Evolutionary conservation across 179 eudicot species (phyloP), one percentile per base, ranked within the genome.

Genomic region (Silene coronaria): DNA sequence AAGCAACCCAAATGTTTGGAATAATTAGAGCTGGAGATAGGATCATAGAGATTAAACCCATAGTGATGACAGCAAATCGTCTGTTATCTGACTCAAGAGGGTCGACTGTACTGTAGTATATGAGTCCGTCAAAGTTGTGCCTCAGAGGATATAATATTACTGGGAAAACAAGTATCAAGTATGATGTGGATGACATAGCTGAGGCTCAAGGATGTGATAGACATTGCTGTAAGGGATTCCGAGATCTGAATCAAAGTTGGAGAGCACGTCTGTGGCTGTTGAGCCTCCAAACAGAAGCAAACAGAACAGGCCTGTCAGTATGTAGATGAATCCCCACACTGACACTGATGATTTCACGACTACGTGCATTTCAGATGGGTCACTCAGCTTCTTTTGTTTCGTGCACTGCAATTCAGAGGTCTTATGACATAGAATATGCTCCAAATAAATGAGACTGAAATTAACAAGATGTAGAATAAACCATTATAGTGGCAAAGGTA

Each of bases 221-320:
- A 88, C 48, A 2, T 86, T 86, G 72, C 96, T 86, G 66, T 79
- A 89, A 16, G 96, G 96, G 42, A 90, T 85, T 17, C 89, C 89
- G 24, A 90, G 88, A 78, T 87, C 82, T 2, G 91, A 79, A 75
- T 90, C 91, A 48, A 90, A 90, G 81, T 90, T 90, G 26, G 96
- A 87, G 19, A 90, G 86, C 73, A 90, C 86, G 69, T 90, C 92
- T 3, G 91, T 87, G 51, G 91, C 90, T 66, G 92, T 90, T 48
- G 80, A 79, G 23, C 86, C 89, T 27, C 96, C 96, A 68, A 90
- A 90, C 32, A 90, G 83, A 61, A 90, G 91, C 80, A 84, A 89
- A 61, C 92, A 92, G 32, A 90, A 90, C 36, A 89, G 46, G 45
- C 92, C 89, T 77, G 91, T 90, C 85, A 87, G 82, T 22, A 86